These are phyloP conservation scores for Fusarium multiceps DNA, from an alignment of 2,329 filamentous ascomycete genomes.

Conservation along the genomic window DNA sequence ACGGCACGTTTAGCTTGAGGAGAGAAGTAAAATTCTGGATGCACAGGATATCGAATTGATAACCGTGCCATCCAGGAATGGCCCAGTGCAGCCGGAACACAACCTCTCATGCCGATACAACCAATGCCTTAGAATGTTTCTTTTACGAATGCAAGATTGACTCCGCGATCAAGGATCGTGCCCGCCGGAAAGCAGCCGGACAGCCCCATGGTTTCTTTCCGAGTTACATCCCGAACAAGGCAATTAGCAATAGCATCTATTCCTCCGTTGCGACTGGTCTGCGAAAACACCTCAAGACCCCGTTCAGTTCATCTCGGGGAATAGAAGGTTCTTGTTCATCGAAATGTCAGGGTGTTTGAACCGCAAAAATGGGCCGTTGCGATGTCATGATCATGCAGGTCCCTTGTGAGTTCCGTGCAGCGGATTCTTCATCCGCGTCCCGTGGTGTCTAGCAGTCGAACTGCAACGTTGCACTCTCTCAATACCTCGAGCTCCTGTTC, in stretches of 20 bases:
- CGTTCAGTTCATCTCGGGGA: slow-evolving; percentile 2
- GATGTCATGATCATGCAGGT: slow-evolving; percentile 16
- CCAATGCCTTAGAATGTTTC: slow-evolving; percentile 3
- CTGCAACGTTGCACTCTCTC: slow-evolving; percentile 26
- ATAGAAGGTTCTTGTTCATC: slow-evolving; percentile 11
- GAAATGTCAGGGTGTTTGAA: slow-evolving; percentile 8
- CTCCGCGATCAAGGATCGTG: slow-evolving; percentile 9
- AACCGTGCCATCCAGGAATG: not conserved
- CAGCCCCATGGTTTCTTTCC: slow-evolving; percentile 1
- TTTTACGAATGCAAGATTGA: slow-evolving; percentile 6
- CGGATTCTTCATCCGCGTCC: slow-evolving; percentile 4
- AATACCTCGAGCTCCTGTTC: not conserved
- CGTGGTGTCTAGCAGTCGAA: slow-evolving; percentile 2
- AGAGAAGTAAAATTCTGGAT: not conserved
- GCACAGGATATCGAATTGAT: not conserved
- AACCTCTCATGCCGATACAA: slow-evolving; percentile 4
- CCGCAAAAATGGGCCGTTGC: slow-evolving; percentile 9
- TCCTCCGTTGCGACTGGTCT: slow-evolving; percentile 3
- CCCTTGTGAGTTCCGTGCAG: slow-evolving; percentile 11
- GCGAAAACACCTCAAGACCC: not conserved
- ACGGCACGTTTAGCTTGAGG: not conserved
- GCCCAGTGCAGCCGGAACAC: slow-evolving; percentile 1
- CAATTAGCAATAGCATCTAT: not conserved
- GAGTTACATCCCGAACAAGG: slow-evolving; percentile 4
- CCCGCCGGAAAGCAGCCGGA: slow-evolving; percentile 16